Conservation (phyloP, 441 rosid species). For the Pelargonium fulgidum region DNA sequence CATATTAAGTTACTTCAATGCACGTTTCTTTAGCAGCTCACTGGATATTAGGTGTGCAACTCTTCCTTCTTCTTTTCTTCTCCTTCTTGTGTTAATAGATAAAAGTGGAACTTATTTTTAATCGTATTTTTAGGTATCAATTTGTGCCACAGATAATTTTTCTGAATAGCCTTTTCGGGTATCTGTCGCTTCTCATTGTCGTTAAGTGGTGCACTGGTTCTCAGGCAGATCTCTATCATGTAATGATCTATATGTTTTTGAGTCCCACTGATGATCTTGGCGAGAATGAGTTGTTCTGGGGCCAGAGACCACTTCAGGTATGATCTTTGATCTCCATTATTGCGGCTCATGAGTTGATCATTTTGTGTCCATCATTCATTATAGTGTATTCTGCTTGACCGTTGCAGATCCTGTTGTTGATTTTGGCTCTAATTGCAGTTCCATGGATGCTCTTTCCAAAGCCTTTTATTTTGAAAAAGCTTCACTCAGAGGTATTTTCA, state of each 20-base stretch:
- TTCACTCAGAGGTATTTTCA: constrained; percentile 49
- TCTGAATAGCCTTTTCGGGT: constrained; percentile 83
- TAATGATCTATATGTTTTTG: constrained; percentile 92
- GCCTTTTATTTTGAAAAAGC: constrained; percentile 88
- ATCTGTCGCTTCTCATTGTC: constrained; percentile 72
- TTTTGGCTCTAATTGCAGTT: constrained; percentile 75
- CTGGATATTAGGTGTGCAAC: constrained; percentile 59
- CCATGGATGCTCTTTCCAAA: constrained; percentile 99
- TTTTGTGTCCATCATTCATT: constrained; percentile 41
- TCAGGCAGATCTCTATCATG: constrained; percentile 87
- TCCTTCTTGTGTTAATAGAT: neutral
- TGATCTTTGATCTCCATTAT: constrained; percentile 14
- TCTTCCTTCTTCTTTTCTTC: neutral
- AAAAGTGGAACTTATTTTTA: neutral
- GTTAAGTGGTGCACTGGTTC: constrained; percentile 91
- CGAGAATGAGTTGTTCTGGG: constrained; percentile 72
- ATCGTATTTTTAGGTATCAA: constrained; percentile 48
- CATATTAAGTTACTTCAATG: constrained; percentile 75
- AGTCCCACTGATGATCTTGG: constrained; percentile 86
- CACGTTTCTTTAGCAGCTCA: constrained; percentile 49
- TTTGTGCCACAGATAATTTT: constrained; percentile 89
- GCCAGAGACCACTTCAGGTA: constrained; percentile 72
- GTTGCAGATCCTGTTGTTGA: constrained; percentile 75
- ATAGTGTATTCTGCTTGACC: constrained; percentile 20
- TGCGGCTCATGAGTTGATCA: constrained; percentile 13